phyloP scores from a whole-genome alignment of 352 stramenopile genomes.

The Phytophthora boehmeriae region DNA sequence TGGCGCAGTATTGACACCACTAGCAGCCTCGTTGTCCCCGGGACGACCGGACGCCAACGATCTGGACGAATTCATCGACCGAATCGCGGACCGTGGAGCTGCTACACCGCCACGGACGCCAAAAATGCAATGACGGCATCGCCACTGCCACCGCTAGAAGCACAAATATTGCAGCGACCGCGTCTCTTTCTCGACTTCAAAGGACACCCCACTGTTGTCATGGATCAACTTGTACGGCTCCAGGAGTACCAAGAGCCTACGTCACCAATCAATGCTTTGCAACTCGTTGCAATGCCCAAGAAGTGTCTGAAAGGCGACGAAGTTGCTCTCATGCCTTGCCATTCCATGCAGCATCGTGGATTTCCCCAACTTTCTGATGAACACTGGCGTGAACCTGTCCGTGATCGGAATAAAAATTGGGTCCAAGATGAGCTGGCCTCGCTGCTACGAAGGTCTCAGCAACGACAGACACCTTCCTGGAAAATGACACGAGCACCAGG shows the following conservation, averaged over 20 bases:
- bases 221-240: slow-evolving; percentile 64
- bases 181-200: slow-evolving; percentile 45
- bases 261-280: slow-evolving; percentile 35
- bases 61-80: slow-evolving; percentile 15
- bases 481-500: slow-evolving; percentile 49
- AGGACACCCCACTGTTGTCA: slow-evolving; percentile 15
- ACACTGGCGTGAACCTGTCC: slow-evolving; percentile 57
- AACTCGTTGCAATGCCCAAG: slow-evolving; percentile 51
- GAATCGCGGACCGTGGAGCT: slow-evolving; percentile 12
- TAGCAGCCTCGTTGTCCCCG: slow-evolving; percentile 14
- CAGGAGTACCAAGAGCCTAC: slow-evolving; percentile 38
- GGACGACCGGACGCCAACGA: slow-evolving; percentile 4
- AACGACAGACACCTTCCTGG: slow-evolving; percentile 4
- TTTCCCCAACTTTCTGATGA: slow-evolving; percentile 41
- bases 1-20: slow-evolving; percentile 16
- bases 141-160: slow-evolving; percentile 40
- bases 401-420: slow-evolving; percentile 69
- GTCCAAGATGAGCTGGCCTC: slow-evolving; percentile 51
- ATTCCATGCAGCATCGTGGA: slow-evolving; percentile 55
- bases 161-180: slow-evolving; percentile 47
- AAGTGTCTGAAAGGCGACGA: slow-evolving; percentile 60
- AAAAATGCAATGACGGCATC: not conserved
- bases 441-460: slow-evolving; percentile 28
- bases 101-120: slow-evolving; percentile 2
- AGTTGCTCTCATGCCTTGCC: slow-evolving; percentile 76